phyloP scores from a whole-genome alignment of 2,329 filamentous ascomycete species.

The Hypocrella siamensis region DNA sequence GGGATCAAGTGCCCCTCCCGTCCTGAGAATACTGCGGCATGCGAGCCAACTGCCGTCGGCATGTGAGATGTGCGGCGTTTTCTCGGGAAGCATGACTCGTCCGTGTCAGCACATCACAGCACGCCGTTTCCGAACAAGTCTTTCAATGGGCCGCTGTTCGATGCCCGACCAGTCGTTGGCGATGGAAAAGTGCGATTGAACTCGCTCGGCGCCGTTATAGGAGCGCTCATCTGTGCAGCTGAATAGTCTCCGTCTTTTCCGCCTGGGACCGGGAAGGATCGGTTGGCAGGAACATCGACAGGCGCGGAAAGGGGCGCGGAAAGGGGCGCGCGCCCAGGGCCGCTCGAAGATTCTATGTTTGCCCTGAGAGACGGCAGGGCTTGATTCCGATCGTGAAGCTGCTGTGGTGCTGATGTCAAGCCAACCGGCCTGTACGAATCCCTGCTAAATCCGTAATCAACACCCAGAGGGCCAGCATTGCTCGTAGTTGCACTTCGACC shows the following conservation, averaged over 20 bases:
- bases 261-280: conserved; percentile 11
- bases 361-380: conserved; percentile 20
- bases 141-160: neutral
- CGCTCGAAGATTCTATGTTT: conserved; percentile 17
- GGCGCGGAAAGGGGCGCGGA: conserved; percentile 35
- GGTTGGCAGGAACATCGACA: conserved; percentile 27
- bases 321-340: no score
- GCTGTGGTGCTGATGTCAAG: neutral
- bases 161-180: neutral
- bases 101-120: neutral
- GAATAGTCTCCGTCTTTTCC: conserved; percentile 28
- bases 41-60: no score
- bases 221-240: conserved; percentile 38
- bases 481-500: neutral
- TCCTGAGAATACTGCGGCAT: no score
- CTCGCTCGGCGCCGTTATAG: conserved; percentile 35
- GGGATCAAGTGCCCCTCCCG: no score
- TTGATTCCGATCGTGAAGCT: conserved; percentile 15
- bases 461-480: neutral
- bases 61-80: no score
- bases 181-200: conserved; percentile 29
- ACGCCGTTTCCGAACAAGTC: conserved; percentile 2
- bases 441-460: neutral
- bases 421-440: neutral
- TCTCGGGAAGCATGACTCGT: no score